These are phyloP conservation scores for Colletotrichum sp. DNA, from an alignment of 2,329 filamentous ascomycete genomes.

Conservation along the genomic window DNA sequence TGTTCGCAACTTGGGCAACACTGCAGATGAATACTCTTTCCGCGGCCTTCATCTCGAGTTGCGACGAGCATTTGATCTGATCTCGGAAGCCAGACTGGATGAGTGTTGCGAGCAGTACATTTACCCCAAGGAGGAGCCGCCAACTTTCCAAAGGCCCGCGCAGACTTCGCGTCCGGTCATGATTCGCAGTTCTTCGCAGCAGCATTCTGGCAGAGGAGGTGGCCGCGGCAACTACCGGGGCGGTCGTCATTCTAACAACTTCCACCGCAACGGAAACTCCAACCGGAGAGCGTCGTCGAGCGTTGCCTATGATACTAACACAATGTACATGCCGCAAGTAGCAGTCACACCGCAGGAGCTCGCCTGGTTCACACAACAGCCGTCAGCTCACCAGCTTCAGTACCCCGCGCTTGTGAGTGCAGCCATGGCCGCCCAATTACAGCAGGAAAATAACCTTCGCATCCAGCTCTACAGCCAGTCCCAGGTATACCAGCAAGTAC, in stretches of 20 bases:
- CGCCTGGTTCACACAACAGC: constrained; percentile 51
- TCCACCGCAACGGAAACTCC: constrained; percentile 47
- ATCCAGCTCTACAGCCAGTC: constrained; percentile 23
- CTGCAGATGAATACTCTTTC: constrained; percentile 94
- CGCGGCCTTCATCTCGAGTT: constrained; percentile 89
- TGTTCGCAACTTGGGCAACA: constrained; percentile 89
- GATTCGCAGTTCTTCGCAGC: constrained; percentile 66
- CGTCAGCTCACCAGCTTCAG: constrained; percentile 45
- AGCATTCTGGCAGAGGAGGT: constrained; percentile 54
- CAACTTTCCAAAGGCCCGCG: constrained; percentile 61
- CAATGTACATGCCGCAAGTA: constrained; percentile 49
- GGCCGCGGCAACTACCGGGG: constrained; percentile 55
- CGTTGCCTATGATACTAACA: constrained; percentile 54
- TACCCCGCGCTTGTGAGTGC: constrained; percentile 29
- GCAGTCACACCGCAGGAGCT: constrained; percentile 50
- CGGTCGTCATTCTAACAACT: constrained; percentile 50
- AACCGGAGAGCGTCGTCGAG: constrained; percentile 59
- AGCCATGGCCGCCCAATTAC: constrained; percentile 24
- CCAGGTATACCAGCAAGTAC: constrained; percentile 22
- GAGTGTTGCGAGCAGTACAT: constrained; percentile 88
- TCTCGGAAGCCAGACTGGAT: constrained; percentile 78
- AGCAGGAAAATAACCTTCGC: constrained; percentile 20
- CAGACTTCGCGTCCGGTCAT: constrained; percentile 60
- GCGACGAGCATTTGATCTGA: constrained; percentile 82
- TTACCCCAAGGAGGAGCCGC: constrained; percentile 82